phyloP scores from a whole-genome alignment of 805 yeast species.

The Saccharomycopsis guyanensis region DNA sequence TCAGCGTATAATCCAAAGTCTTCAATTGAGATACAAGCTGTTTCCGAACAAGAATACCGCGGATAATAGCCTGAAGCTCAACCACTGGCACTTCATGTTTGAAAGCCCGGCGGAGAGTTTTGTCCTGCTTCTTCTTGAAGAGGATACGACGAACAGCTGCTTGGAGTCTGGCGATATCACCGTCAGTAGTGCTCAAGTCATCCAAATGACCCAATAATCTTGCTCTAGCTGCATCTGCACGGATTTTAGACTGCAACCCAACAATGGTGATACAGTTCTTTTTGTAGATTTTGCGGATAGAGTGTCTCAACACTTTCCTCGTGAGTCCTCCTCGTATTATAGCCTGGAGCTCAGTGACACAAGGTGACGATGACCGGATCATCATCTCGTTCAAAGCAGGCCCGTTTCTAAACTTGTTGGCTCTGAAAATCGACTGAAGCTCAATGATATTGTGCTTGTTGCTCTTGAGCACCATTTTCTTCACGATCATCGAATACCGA shows the following conservation, averaged over 20 bases:
- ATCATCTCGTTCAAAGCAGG: conserved; percentile 5
- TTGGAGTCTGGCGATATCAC: conserved; percentile 30
- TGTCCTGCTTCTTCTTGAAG: conserved; percentile 23
- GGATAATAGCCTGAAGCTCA: conserved; percentile 34
- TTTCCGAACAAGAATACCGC: conserved; percentile 24
- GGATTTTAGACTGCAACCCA: conserved; percentile 31
- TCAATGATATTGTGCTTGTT: conserved; percentile 42
- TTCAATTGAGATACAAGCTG: background rate
- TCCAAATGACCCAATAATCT: conserved; percentile 19
- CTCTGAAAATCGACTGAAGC: conserved; percentile 37
- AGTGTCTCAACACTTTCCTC: conserved; percentile 26
- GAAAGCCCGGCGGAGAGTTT: conserved; percentile 22
- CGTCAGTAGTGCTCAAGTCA: conserved; percentile 20
- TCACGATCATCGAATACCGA: conserved; percentile 57
- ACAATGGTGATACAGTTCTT: conserved; percentile 24
- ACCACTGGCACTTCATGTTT: conserved; percentile 26
- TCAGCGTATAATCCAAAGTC: conserved; percentile 2
- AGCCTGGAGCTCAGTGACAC: conserved; percentile 34
- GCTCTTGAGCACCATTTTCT: conserved; percentile 51
- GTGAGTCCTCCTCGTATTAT: conserved; percentile 42
- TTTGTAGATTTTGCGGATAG: conserved; percentile 23
- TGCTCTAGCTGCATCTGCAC: conserved; percentile 34
- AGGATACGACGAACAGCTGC: conserved; percentile 30
- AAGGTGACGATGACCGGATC: conserved; percentile 4
- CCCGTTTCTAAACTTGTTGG: conserved; percentile 20